These are phyloP conservation scores for Hemileccinum impolitum DNA, from an alignment of 768 basidiomycete species.

Conservation along the genomic window DNA sequence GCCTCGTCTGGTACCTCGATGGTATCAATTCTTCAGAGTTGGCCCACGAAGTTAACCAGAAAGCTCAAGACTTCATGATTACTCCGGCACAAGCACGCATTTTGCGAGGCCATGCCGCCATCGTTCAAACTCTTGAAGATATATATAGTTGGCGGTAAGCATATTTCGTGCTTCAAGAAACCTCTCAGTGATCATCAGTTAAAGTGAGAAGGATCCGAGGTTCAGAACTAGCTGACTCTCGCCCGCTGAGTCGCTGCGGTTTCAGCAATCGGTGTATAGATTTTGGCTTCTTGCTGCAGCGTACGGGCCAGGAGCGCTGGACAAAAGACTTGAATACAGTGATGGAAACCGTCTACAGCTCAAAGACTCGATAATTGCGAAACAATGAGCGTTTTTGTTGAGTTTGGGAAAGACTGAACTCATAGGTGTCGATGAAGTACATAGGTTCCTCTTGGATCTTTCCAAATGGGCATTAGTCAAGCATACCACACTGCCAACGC, in stretches of 20 bases:
- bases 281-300: constrained; percentile 23
- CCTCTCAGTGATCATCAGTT: neutral
- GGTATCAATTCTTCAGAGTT: neutral
- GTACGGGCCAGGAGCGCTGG: constrained; percentile 3
- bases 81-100: constrained; percentile 19
- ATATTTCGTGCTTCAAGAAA: neutral
- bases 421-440: constrained; percentile 18
- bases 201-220: constrained; percentile 38
- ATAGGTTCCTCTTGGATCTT: constrained; percentile 18
- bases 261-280: constrained; percentile 30
- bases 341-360: neutral
- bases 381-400: constrained; percentile 8
- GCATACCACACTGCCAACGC: neutral
- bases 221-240: constrained; percentile 30
- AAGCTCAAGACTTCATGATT: constrained; percentile 2
- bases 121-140: constrained; percentile 32
- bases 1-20: constrained; percentile 18
- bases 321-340: neutral
- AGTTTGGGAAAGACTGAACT: constrained; percentile 15
- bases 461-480: constrained; percentile 14
- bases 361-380: constrained; percentile 4
- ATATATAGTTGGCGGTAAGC: constrained; percentile 39
- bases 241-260: constrained; percentile 29
- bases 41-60: constrained; percentile 9
- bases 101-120: constrained; percentile 24